A percentile compares a stretch with the other conserved stretches of the same genome.
Evolutionary conservation across 2,329 filamentous ascomycete species (phyloP).

Genomic region (Aspergillus phoenicis): DNA sequence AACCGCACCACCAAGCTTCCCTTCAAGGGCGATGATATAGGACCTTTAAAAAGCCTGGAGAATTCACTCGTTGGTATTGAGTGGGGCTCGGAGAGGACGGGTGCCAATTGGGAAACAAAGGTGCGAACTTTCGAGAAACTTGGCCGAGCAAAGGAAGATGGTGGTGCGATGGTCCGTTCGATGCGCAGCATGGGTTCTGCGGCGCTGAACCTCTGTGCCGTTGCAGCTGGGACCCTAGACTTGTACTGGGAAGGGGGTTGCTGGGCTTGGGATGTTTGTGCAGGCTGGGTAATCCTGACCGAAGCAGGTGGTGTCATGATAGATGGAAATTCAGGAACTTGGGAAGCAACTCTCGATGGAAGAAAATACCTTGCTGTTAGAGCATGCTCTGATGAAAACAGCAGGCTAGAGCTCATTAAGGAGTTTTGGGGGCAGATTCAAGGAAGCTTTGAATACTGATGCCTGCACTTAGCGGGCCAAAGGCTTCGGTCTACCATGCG

Average conservation of each 20-base stretch:
- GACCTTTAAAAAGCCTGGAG: slow-evolving; percentile 53
- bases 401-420: too few species aligned
- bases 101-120: slow-evolving; percentile 61
- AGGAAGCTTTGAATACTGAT: too few species aligned
- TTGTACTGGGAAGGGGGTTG: too few species aligned
- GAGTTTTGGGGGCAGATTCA: too few species aligned
- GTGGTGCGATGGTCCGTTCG: too few species aligned
- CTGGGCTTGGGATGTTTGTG: too few species aligned
- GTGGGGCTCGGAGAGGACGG: slow-evolving; percentile 62
- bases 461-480: too few species aligned
- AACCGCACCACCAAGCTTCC: slow-evolving; percentile 48
- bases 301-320: slow-evolving; percentile 64
- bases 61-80: slow-evolving; percentile 58
- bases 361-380: slow-evolving; percentile 14
- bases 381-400: too few species aligned
- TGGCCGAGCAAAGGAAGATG: slow-evolving; percentile 29
- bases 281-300: slow-evolving; percentile 46
- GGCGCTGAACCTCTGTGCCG: too few species aligned
- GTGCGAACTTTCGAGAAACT: slow-evolving; percentile 55
- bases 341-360: slow-evolving; percentile 59
- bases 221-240: too few species aligned
- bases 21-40: slow-evolving; percentile 44
- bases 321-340: slow-evolving; percentile 61
- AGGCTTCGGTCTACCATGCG: too few species aligned
- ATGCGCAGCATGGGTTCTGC: too few species aligned